Evolutionary conservation across 768 basidiomycete genomes (phyloP), one percentile per base, ranked within the genome.

Genomic region (Boletus sp.): DNA sequence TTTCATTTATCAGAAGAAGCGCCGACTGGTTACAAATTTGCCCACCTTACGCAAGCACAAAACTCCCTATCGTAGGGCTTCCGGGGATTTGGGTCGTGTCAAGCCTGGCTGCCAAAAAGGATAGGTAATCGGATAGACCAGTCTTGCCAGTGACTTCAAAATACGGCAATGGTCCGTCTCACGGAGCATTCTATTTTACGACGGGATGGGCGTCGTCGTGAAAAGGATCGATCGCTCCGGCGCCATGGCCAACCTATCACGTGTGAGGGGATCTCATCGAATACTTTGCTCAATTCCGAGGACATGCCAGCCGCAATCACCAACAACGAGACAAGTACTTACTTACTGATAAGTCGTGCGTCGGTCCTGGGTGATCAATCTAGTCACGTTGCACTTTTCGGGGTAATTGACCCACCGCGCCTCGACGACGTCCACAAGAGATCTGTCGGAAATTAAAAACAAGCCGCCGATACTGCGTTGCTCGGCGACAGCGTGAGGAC

Each of bases 1-100:
- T 58, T 60, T 67, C 67, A 68, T 68, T 60, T 60, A 67, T 68
- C 68, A 60, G 53, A 60, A 51, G 68, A 67, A 62, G 55, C 44
- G 10, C 33, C 37, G 41, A 41, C 45, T 57, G 62, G 59, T 62
- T 56, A 59, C 62, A 47, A 62, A 68, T 52, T 49, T 17, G 45
- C 63, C 56, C 65, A 68, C 65, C 62, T 65, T 63, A 60, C 55
- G 57, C 42, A 57, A 67, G 33, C 50, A 29, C 33, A 11, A 44
- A 44, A 46, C 33, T 36, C 28, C 54, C 60, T n/a, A 14, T 44
- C 42, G 44, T 41, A 44, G 44, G 28, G 28, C 35, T 47, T 52
- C 56, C 49, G 44, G 42, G 40, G 49, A 58, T 58, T 58, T 36
- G 51, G 39, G 39, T 10, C 52, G 36, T 24, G 44, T 54, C 56